Percentiles rank a stretch among this genome's conserved stretches.
These are phyloP conservation scores for Pyronema domesticum DNA, from an alignment of 495 filamentous ascomycete genomes.

Conservation along the genomic window DNA sequence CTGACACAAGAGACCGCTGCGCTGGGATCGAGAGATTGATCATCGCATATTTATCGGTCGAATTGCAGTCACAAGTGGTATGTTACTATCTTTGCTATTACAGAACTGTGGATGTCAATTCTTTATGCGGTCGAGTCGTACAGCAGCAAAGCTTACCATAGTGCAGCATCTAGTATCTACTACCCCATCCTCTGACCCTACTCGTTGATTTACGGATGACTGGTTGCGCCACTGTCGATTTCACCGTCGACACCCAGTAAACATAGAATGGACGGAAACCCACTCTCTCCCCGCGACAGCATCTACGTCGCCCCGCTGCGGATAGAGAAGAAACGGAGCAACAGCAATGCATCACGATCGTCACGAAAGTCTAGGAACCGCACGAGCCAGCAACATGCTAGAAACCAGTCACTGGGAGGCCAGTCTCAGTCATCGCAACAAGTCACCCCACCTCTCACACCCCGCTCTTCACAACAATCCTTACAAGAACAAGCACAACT, in stretches of 20 bases:
- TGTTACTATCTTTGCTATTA: background rate
- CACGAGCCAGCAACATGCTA: slow-evolving; percentile 26
- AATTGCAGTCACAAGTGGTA: background rate
- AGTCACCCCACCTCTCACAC: slow-evolving; percentile 59
- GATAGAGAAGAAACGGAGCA: slow-evolving; percentile 45
- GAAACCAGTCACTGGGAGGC: slow-evolving; percentile 29
- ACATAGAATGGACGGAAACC: slow-evolving; percentile 2
- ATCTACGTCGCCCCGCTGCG: slow-evolving; percentile 57
- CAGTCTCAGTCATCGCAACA: slow-evolving; percentile 29
- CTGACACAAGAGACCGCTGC: background rate
- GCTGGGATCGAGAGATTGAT: slow-evolving; percentile 1
- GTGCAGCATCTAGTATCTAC: background rate
- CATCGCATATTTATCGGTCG: background rate
- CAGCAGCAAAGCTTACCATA: background rate
- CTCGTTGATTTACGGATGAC: slow-evolving; percentile 5
- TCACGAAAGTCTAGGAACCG: slow-evolving; percentile 7
- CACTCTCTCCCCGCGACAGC: slow-evolving; percentile 30
- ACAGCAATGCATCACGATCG: slow-evolving; percentile 28
- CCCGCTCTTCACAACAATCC: slow-evolving; percentile 43
- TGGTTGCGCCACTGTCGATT: background rate
- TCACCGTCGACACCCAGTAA: slow-evolving; percentile 1
- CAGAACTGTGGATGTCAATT: background rate
- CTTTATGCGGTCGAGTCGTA: background rate
- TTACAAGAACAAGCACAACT: slow-evolving; percentile 34
- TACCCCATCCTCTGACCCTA: background rate